These are phyloP conservation scores for Amanita thiersii DNA, from an alignment of 768 basidiomycete genomes.

Conservation along the genomic window DNA sequence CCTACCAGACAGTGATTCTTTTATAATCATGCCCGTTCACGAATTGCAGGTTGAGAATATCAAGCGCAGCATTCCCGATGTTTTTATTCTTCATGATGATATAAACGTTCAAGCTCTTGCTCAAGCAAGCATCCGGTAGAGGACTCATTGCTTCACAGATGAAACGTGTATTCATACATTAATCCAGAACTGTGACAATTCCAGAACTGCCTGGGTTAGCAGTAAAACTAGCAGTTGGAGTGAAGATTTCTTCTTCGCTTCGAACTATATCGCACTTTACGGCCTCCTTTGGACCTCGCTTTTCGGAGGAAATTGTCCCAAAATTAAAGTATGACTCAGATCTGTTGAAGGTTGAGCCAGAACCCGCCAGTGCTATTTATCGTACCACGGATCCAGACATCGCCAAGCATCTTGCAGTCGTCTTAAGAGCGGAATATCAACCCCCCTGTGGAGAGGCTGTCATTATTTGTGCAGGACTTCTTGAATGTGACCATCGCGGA, in stretches of 20 bases:
- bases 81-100: slow-evolving; percentile 31
- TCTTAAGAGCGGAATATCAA: slow-evolving; percentile 36
- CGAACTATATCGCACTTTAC: slow-evolving; percentile 55
- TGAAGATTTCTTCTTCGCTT: slow-evolving; percentile 49
- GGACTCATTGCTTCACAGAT: not conserved
- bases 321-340: slow-evolving; percentile 33
- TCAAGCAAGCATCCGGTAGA: slow-evolving; percentile 48
- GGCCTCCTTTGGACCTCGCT: slow-evolving; percentile 48
- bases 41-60: slow-evolving; percentile 44
- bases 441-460: slow-evolving; percentile 32
- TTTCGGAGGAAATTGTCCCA: slow-evolving; percentile 41
- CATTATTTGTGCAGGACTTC: slow-evolving; percentile 42
- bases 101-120: slow-evolving; percentile 34
- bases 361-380: slow-evolving; percentile 42
- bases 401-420: slow-evolving; percentile 45
- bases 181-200: slow-evolving; percentile 35
- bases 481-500: slow-evolving; percentile 43
- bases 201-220: slow-evolving; percentile 36
- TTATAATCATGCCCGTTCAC: slow-evolving; percentile 41
- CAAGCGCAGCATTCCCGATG: slow-evolving; percentile 30
- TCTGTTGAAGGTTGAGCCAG: slow-evolving; percentile 37
- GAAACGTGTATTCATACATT: not conserved
- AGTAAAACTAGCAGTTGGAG: slow-evolving; percentile 44
- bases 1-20: slow-evolving; percentile 18
- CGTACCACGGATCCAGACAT: slow-evolving; percentile 31